Base-by-base conservation (phyloP, 1,284 basidiomycete species). In the Rhodofomes roseus region DNA sequence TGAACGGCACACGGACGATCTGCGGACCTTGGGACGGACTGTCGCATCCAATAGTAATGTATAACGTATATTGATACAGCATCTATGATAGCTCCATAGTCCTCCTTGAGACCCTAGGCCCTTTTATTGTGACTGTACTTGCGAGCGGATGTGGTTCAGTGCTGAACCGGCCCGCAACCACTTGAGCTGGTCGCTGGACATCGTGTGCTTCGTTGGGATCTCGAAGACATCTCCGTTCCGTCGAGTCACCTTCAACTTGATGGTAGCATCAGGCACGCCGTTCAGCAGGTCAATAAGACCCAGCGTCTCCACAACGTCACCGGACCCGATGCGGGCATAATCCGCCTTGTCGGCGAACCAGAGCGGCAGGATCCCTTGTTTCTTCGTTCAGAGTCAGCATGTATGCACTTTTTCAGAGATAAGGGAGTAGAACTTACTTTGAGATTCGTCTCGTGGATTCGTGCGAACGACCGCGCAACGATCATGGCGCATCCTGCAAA, bases 361-460 rank as follows among this genome's bases (percentile, higher is more conserved):
- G 8, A 98, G 78, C 9, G 95, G 96, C 16, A 98, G 80, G 55
- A 98, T 79, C 53, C 95, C 95, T 85, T 98, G 95, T 85, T 98
- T 98, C 90, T 96, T 66, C 55, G 25, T 16, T 18, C 16, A 2
- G 16, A 16, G 36, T 20, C 36, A 46, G 56, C n/a, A 56, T 12
- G 4, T 11, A 3, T 20, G 18, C 18, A 12, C 41, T 36, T 41
- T 11, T 18, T 12, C 29, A 2, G 18, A 40, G n/a, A n/a, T n/a
- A n/a, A 37, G 20, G 16, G n/a, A 40, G 54, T 18, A 16, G 44
- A 66, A 37, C 79, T 44, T 65, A 90, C 92, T 81, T 97, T 97
- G 62, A 98, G 78, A 76, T 98, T 98, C 14, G 96, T 98, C 77
- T 98, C 95, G 76, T 99, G 97, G 63, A 99, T 99, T 64, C 97